Conservation (phyloP, 306 rosid genomes). For the Erythrophleum fordii region DNA sequence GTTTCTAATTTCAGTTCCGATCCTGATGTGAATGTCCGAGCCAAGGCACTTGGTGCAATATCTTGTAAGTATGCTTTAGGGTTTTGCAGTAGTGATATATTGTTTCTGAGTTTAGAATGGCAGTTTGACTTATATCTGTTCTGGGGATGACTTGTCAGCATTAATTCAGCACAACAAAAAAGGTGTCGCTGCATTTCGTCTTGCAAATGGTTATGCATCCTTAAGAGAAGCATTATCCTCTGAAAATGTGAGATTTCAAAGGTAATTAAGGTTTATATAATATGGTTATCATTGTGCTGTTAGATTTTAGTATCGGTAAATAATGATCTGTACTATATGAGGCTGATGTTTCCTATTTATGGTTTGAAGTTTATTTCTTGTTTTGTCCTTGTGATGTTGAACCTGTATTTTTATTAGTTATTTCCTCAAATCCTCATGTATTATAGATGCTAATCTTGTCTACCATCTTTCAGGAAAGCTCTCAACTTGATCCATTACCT, state of each 20-base stretch:
- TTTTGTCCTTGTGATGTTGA: background rate
- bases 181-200: constrained; percentile 75
- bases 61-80: constrained; percentile 64
- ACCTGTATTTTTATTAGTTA: background rate
- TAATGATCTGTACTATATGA: background rate
- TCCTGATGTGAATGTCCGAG: constrained; percentile 73
- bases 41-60: constrained; percentile 89
- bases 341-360: background rate
- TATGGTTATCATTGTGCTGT: background rate
- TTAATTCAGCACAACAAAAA: constrained; percentile 84
- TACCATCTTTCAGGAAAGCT: constrained; percentile 73
- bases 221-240: constrained; percentile 76
- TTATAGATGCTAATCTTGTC: background rate
- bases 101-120: background rate
- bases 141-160: constrained; percentile 56
- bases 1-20: constrained; percentile 73
- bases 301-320: background rate
- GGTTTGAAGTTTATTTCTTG: background rate
- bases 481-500: constrained; percentile 84
- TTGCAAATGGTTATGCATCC: constrained; percentile 89
- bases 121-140: constrained; percentile 36
- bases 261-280: constrained; percentile 56
- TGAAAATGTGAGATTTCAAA: constrained; percentile 87
- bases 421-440: background rate
- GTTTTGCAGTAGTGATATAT: background rate